These are phyloP conservation scores for Elongisporangium undulatum DNA, from an alignment of 352 stramenopile species.

Conservation along the genomic window DNA sequence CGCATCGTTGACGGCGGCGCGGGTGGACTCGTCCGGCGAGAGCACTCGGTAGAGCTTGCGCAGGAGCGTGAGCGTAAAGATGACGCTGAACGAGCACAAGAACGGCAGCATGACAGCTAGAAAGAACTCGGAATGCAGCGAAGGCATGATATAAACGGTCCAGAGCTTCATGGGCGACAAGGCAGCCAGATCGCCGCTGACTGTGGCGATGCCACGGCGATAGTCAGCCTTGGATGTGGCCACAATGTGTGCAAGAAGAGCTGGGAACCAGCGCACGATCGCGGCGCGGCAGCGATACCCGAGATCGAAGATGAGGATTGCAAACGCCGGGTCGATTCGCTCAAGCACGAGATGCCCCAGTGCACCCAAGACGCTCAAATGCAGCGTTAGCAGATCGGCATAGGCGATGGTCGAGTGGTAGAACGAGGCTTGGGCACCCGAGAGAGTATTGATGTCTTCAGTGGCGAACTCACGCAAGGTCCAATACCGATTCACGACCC, in stretches of 20 bases:
- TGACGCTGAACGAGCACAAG: slow-evolving; percentile 24
- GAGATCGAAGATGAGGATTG: slow-evolving; percentile 15
- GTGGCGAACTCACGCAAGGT: slow-evolving; percentile 33
- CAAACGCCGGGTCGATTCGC: slow-evolving; percentile 21
- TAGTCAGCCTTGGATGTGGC: slow-evolving; percentile 20
- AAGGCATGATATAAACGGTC: slow-evolving; percentile 19
- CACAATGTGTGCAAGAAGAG: slow-evolving; percentile 7
- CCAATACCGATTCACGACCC: slow-evolving; percentile 42
- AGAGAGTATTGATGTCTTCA: slow-evolving; percentile 8
- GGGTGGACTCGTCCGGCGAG: slow-evolving; percentile 11
- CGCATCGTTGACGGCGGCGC: too few species aligned
- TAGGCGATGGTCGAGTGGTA: slow-evolving; percentile 18
- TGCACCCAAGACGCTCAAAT: slow-evolving; percentile 21
- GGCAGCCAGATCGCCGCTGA: slow-evolving; percentile 13
- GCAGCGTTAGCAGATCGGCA: slow-evolving; percentile 34
- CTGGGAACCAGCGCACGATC: not conserved
- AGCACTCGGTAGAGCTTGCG: slow-evolving; percentile 23
- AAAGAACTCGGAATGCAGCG: slow-evolving; percentile 18
- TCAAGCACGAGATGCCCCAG: slow-evolving; percentile 24
- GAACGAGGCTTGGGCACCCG: slow-evolving; percentile 4
- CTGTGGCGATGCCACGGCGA: slow-evolving; percentile 17
- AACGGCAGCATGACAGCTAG: slow-evolving; percentile 3
- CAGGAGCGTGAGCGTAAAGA: slow-evolving; percentile 13
- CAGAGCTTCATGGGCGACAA: slow-evolving; percentile 28
- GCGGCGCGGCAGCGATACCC: slow-evolving; percentile 8